Conservation (phyloP, 140 eudicot species). For the Flaveria floridana region DNA sequence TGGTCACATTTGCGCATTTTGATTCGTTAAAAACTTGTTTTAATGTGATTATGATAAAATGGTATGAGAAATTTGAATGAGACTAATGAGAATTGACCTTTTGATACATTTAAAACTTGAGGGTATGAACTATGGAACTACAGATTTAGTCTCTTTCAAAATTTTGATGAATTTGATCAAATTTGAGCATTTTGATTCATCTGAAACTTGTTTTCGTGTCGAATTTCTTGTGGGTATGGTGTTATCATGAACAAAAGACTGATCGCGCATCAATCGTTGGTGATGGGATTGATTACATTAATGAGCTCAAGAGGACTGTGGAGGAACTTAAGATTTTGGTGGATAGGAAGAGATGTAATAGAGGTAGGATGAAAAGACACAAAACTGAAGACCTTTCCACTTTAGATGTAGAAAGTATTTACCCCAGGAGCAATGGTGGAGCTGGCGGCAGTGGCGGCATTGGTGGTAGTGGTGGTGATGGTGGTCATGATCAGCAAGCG, state of each 20-base stretch:
- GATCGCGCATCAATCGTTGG: slow-evolving; percentile 86
- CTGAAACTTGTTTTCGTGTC: neutral
- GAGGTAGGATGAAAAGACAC: slow-evolving; percentile 63
- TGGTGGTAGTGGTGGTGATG: slow-evolving; percentile 18
- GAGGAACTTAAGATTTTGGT: slow-evolving; percentile 66
- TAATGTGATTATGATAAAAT: too few relatives aligned
- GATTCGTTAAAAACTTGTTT: too few relatives aligned
- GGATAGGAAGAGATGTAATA: slow-evolving; percentile 65
- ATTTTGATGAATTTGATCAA: slow-evolving; percentile 14
- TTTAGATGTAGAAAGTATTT: slow-evolving; percentile 42
- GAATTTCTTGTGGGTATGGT: slow-evolving; percentile 8
- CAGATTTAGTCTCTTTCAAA: neutral
- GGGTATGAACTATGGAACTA: neutral
- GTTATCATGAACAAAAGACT: slow-evolving; percentile 32
- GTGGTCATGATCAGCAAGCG: slow-evolving; percentile 39
- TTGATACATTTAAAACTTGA: neutral
- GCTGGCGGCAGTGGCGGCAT: slow-evolving; percentile 33
- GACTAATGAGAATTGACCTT: neutral
- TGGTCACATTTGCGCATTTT: neutral
- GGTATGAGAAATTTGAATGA: neutral
- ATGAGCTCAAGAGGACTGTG: slow-evolving; percentile 76
- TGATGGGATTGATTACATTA: slow-evolving; percentile 76
- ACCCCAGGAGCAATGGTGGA: slow-evolving; percentile 30
- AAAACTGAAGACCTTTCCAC: slow-evolving; percentile 54
- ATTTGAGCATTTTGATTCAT: slow-evolving; percentile 2